Evolutionary conservation across 1,284 basidiomycete genomes (phyloP).

Genomic region (Ustanciosporium gigantosporum): DNA sequence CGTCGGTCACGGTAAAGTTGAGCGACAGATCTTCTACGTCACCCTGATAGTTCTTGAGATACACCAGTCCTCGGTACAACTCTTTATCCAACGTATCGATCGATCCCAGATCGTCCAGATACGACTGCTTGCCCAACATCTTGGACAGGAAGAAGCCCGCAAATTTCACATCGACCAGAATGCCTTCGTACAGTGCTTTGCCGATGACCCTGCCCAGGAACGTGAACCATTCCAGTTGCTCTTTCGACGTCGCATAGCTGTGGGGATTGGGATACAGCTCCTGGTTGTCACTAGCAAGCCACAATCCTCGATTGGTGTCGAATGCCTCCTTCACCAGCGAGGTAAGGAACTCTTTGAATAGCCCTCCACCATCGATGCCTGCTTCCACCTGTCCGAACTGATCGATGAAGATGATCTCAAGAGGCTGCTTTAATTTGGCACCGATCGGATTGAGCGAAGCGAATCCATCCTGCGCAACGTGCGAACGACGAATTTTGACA

Average conservation of each 20-base stretch:
- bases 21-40: constrained; percentile 88
- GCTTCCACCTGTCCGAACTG: constrained; percentile 84
- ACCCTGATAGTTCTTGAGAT: constrained; percentile 87
- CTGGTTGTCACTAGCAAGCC: constrained; percentile 85
- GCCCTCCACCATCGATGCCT: constrained; percentile 92
- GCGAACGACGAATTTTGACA: constrained; percentile 73
- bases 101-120: constrained; percentile 46
- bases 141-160: constrained; percentile 93
- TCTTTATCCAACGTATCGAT: constrained; percentile 67
- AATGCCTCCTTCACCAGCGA: constrained; percentile 80
- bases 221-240: constrained; percentile 75
- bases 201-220: constrained; percentile 92
- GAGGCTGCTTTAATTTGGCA: constrained; percentile 74
- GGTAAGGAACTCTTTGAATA: constrained; percentile 98
- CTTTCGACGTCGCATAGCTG: constrained; percentile 48
- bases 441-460: constrained; percentile 69
- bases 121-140: constrained; percentile 59
- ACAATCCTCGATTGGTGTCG: constrained; percentile 89
- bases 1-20: constrained; percentile 85
- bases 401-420: constrained; percentile 88
- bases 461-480: constrained; percentile 86
- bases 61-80: constrained; percentile 86
- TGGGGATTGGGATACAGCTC: constrained; percentile 93
- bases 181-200: constrained; percentile 95
- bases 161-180: constrained; percentile 92